phyloP scores from a whole-genome alignment of 768 basidiomycete genomes.

The Strobilomyces confusus region DNA sequence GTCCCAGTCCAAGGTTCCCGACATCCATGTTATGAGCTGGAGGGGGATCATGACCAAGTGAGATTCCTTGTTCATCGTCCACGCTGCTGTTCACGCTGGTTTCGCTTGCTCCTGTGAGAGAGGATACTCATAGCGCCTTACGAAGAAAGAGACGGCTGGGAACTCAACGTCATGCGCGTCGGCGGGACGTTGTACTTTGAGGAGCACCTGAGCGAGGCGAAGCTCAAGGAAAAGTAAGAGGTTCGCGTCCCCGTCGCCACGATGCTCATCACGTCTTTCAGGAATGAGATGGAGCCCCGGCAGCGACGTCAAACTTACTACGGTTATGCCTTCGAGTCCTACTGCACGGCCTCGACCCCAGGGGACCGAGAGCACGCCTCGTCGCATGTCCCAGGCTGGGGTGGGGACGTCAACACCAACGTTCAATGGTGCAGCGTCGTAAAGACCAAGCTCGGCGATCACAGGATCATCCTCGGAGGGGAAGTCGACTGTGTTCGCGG shows the following conservation, averaged over 20 bases:
- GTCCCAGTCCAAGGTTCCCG: too few relatives aligned
- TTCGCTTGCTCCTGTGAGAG: slow-evolving; percentile 33
- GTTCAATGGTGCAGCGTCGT: slow-evolving; percentile 90
- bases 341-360: slow-evolving; percentile 54
- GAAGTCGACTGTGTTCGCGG: slow-evolving; percentile 90
- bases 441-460: slow-evolving; percentile 75
- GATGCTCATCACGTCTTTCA: slow-evolving; percentile 26
- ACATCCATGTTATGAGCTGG: slow-evolving; percentile 65
- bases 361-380: slow-evolving; percentile 17
- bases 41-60: slow-evolving; percentile 84
- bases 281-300: slow-evolving; percentile 61
- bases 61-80: slow-evolving; percentile 21
- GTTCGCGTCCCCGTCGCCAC: not conserved
- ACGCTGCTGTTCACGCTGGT: slow-evolving; percentile 10
- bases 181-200: slow-evolving; percentile 71
- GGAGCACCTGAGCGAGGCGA: slow-evolving; percentile 60
- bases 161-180: slow-evolving; percentile 77
- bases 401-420: slow-evolving; percentile 82
- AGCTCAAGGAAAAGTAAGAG: slow-evolving; percentile 61
- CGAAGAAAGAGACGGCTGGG: slow-evolving; percentile 76
- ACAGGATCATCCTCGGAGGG: slow-evolving; percentile 74
- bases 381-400: slow-evolving; percentile 50
- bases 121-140: slow-evolving; percentile 82
- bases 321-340: slow-evolving; percentile 89
- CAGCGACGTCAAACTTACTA: slow-evolving; percentile 70